These are phyloP conservation scores for Clarireedia hainanense DNA, from an alignment of 2,329 filamentous ascomycete genomes.

Conservation along the genomic window DNA sequence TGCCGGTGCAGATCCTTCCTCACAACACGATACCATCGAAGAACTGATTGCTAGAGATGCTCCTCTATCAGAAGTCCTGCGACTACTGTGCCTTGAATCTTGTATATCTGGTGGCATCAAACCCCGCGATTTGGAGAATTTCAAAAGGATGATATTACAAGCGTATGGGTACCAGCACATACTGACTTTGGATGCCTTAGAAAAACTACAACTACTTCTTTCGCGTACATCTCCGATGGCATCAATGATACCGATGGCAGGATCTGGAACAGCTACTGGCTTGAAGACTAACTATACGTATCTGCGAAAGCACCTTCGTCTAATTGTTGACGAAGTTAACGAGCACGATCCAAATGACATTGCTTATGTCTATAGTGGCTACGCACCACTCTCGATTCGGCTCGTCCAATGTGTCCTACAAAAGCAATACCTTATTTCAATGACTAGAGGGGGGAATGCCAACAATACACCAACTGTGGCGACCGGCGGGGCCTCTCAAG, in stretches of 20 bases:
- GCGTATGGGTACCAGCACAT: conserved; percentile 95
- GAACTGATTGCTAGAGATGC: conserved; percentile 88
- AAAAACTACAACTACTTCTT: conserved; percentile 81
- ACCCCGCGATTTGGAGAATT: conserved; percentile 79
- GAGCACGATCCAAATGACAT: conserved; percentile 92
- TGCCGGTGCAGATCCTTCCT: conserved; percentile 79
- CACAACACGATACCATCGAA: conserved; percentile 84
- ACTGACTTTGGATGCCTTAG: conserved; percentile 77
- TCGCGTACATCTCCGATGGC: conserved; percentile 69
- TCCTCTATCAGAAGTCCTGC: conserved; percentile 71
- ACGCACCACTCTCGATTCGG: conserved; percentile 84
- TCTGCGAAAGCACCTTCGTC: conserved; percentile 73
- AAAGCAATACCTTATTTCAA: conserved; percentile 71
- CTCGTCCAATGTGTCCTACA: conserved; percentile 89
- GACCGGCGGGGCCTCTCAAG: conserved; percentile 56
- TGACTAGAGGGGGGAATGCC: conserved; percentile 55
- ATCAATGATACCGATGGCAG: conserved; percentile 71
- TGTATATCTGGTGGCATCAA: conserved; percentile 84
- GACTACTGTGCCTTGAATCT: conserved; percentile 84
- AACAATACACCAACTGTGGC: conserved; percentile 38
- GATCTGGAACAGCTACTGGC: conserved; percentile 45
- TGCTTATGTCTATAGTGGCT: conserved; percentile 96
- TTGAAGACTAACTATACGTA: conserved; percentile 86
- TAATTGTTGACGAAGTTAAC: conserved; percentile 95
- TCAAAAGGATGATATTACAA: conserved; percentile 80